Evolutionary conservation across 495 filamentous ascomycete genomes (phyloP).

Genomic region (Penicillium turbatum): DNA sequence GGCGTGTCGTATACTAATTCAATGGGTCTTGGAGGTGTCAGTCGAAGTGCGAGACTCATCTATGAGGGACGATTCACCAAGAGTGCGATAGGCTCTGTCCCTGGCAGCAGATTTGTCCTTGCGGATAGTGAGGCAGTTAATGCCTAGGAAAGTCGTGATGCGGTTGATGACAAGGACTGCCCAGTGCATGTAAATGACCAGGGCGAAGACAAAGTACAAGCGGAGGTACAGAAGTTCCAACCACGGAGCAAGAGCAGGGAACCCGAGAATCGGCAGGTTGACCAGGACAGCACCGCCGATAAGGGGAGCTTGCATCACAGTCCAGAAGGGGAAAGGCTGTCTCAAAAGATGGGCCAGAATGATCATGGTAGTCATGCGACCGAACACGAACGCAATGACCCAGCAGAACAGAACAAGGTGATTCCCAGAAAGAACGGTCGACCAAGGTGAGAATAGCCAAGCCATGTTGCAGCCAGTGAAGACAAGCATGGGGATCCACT

Average conservation of each 20-base stretch:
- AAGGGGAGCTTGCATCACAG: slow-evolving; percentile 79
- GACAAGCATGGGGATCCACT: slow-evolving; percentile 87
- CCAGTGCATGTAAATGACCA: slow-evolving; percentile 85
- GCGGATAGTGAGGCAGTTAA: slow-evolving; percentile 90
- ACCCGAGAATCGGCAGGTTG: slow-evolving; percentile 76
- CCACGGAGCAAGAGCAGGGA: slow-evolving; percentile 53
- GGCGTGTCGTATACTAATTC: background rate
- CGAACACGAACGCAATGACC: slow-evolving; percentile 92
- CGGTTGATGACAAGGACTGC: slow-evolving; percentile 83
- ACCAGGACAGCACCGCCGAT: slow-evolving; percentile 77
- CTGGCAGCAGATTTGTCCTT: slow-evolving; percentile 44
- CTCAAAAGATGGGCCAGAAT: slow-evolving; percentile 91
- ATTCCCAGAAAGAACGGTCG: slow-evolving; percentile 71
- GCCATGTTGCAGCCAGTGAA: slow-evolving; percentile 68
- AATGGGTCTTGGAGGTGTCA: slow-evolving; percentile 26
- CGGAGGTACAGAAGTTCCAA: slow-evolving; percentile 78
- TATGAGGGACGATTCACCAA: slow-evolving; percentile 22
- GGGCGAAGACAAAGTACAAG: slow-evolving; percentile 73
- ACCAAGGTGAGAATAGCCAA: slow-evolving; percentile 88
- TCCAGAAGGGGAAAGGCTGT: slow-evolving; percentile 97
- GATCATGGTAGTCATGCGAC: slow-evolving; percentile 99
- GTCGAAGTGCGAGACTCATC: slow-evolving; percentile 3
- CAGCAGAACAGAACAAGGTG: slow-evolving; percentile 88
- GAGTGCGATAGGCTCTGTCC: slow-evolving; percentile 38
- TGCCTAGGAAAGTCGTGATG: slow-evolving; percentile 87